A percentile compares a stretch with the other conserved stretches of the same genome.
These are phyloP conservation scores for Platanthera zijinensis DNA, from an alignment of 106 monocot genomes.

Conservation along the genomic window DNA sequence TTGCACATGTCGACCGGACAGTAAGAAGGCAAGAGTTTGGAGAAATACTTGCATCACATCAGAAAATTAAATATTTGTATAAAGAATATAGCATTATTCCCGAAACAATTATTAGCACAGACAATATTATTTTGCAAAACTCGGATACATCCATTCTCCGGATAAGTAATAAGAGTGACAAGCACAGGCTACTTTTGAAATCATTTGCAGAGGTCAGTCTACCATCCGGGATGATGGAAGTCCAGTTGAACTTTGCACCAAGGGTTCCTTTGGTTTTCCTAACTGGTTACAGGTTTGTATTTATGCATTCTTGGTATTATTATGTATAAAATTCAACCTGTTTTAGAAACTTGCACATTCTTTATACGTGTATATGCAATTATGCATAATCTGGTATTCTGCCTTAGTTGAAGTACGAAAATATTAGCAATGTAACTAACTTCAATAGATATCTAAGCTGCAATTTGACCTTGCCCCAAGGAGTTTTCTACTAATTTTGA, in stretches of 20 bases:
- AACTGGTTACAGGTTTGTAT: conserved; percentile 47
- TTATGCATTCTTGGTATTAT: not conserved
- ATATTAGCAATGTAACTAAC: not conserved
- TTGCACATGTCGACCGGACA: conserved; percentile 45
- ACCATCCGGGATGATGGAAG: conserved; percentile 28
- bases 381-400: no score
- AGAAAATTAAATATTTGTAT: conserved; percentile 28
- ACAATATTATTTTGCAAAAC: conserved; percentile 51
- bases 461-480: not conserved
- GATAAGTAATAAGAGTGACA: conserved; percentile 49
- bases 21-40: conserved; percentile 50
- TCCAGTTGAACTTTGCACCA: conserved; percentile 27
- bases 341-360: not conserved
- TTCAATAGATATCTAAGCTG: not conserved
- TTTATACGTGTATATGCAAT: not conserved
- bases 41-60: conserved; percentile 33
- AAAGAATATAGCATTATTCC: conserved; percentile 34
- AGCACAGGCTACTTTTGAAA: conserved; percentile 32
- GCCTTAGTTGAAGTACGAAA: not conserved
- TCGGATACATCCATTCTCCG: conserved; percentile 31
- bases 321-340: not conserved
- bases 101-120: conserved; percentile 62
- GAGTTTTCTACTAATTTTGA: conserved; percentile 1
- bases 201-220: conserved; percentile 48
- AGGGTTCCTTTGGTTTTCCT: conserved; percentile 60